Conservation (phyloP, 306 rosid genomes). For the Medicago lupulina region DNA sequence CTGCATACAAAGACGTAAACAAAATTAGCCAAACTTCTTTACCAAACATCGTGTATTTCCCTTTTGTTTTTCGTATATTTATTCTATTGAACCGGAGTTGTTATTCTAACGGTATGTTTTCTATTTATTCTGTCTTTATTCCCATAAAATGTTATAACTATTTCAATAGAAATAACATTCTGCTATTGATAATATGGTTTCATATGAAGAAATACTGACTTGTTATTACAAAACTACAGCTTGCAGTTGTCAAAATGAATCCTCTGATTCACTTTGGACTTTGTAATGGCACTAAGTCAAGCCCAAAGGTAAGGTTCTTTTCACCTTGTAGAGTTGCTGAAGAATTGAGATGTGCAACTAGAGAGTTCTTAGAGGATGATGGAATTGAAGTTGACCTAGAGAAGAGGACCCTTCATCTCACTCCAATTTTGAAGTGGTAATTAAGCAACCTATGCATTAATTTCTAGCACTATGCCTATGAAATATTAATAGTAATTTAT, state of each 20-base stretch:
- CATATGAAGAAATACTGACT: neutral
- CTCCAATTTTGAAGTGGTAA: constrained; percentile 76
- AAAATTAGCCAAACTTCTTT: no score
- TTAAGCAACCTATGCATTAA: constrained; percentile 33
- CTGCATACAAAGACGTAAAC: no score
- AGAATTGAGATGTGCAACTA: constrained; percentile 77
- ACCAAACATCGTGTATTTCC: no score
- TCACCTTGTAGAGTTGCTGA: constrained; percentile 68
- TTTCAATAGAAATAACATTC: no score
- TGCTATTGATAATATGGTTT: neutral
- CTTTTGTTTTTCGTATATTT: no score
- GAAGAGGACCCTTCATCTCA: constrained; percentile 72
- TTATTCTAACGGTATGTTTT: no score
- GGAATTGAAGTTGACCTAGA: constrained; percentile 86
- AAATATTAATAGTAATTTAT: neutral
- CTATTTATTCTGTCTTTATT: no score
- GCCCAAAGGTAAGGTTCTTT: constrained; percentile 78
- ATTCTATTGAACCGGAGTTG: no score
- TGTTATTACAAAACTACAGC: constrained; percentile 47
- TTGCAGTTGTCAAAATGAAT: constrained; percentile 64
- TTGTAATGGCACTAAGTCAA: constrained; percentile 75
- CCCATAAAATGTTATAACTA: no score
- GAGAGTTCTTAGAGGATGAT: constrained; percentile 72
- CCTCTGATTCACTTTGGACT: constrained; percentile 83
- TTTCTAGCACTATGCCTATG: constrained; percentile 32